Conservation (phyloP, 495 filamentous ascomycete species). For the Trichoderma asperelloides region DNA sequence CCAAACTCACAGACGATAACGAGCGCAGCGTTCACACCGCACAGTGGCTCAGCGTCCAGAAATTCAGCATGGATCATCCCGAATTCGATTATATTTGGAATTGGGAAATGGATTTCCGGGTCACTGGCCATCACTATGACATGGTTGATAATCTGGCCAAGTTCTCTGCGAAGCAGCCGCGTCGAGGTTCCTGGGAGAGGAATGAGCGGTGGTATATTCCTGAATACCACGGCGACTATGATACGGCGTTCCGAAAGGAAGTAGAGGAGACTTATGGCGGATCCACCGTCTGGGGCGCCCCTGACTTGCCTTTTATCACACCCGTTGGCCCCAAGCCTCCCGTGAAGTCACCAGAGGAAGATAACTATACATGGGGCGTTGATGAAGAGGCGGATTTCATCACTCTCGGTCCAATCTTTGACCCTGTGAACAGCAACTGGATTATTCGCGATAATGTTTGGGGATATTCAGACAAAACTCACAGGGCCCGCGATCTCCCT, state of each 20-base stretch:
- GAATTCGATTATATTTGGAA: constrained; percentile 73
- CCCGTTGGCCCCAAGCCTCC: constrained; percentile 55
- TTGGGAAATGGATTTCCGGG: constrained; percentile 64
- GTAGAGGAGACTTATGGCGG: constrained; percentile 37
- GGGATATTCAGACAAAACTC: constrained; percentile 46
- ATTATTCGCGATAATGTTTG: constrained; percentile 51
- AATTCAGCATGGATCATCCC: constrained; percentile 58
- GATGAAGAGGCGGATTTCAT: constrained; percentile 71
- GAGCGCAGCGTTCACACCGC: constrained; percentile 32
- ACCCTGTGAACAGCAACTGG: constrained; percentile 56
- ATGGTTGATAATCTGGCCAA: constrained; percentile 49
- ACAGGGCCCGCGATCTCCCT: constrained; percentile 42
- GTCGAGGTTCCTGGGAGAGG: constrained; percentile 66
- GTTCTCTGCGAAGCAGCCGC: constrained; percentile 54
- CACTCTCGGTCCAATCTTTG: constrained; percentile 60
- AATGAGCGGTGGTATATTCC: constrained; percentile 66
- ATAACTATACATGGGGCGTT: constrained; percentile 63
- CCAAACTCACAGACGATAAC: constrained; percentile 34
- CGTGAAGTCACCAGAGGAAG: constrained; percentile 40
- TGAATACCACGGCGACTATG: constrained; percentile 49
- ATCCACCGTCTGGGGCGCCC: constrained; percentile 55
- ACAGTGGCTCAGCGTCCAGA: constrained; percentile 53
- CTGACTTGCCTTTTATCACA: constrained; percentile 39
- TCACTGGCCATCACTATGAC: constrained; percentile 63
- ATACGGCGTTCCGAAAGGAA: constrained; percentile 40